Evolutionary conservation across 108 stramenopile genomes (phyloP), one percentile per base, ranked within the genome.

Genomic region (Skeletonema potamos): DNA sequence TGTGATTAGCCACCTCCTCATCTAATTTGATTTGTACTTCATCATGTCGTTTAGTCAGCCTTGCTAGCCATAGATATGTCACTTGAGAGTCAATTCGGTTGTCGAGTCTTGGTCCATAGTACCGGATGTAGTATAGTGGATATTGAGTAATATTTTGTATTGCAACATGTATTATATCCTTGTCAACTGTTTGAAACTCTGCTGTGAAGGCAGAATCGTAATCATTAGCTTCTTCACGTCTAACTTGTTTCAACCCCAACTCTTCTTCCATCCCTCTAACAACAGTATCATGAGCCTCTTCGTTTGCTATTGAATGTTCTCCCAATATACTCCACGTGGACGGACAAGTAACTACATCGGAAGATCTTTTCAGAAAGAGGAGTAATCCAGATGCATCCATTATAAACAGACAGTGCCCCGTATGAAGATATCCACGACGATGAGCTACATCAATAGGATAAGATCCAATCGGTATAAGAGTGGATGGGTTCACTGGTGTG

Each of bases 1-100:
- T 77, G 34, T 66, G 68, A 64, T 62, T 54, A 3, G 71, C 72
- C 18, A 82, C 81, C 70, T 82, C 81, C 13, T 77, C 70, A 68
- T 82, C 81, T 22, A 77, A 57, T 30, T 44, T 43, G 72, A 64
- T 73, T 4, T 8, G 9, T 22, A 82, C 67, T 34, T 77, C 65
- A 22, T 77, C 65, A 18, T 68, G 59, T 18, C 13, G 51, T 34
- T 63, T 66, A 0, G 58, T 60, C 27, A 83, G 66, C 6, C 64
- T 54, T 12, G 69, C 82, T 3, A 64, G 32, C 82, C 82, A 79
- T 15, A 79, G 6, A 56, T 79, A 79, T 3, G 82, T 79, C 28
- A 83, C 27, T 18, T 83, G 82, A n/a, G 77, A 18, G 54, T 83
- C 82, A 0, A 83, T 68, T 33, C 82, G 73, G 56, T 73, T 44